Conservation (phyloP, 345 rosid genomes). For the Citrus medica region DNA sequence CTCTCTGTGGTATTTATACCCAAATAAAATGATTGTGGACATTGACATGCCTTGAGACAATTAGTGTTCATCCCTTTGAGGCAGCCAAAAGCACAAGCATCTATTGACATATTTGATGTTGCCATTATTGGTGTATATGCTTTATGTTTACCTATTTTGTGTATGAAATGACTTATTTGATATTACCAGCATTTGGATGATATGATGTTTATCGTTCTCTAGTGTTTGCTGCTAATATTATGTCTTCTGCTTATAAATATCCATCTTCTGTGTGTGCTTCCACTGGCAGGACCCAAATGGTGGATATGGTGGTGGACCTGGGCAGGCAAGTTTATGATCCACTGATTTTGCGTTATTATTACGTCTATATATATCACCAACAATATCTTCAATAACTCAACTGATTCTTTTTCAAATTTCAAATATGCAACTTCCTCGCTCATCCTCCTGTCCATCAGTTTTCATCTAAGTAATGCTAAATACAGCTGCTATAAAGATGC, state of each 20-base stretch:
- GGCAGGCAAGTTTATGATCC: constrained; percentile 67
- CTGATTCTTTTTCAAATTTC: not conserved
- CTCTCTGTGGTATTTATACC: not conserved
- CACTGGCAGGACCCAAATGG: constrained; percentile 69
- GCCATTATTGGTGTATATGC: not conserved
- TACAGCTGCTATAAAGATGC: not conserved
- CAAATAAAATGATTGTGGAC: not conserved
- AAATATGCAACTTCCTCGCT: not conserved
- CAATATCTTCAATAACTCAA: not conserved
- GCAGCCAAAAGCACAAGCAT: not conserved
- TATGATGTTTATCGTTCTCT: not conserved
- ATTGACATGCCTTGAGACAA: not conserved
- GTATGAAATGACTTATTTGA: not conserved
- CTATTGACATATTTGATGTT: not conserved
- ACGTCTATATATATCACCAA: constrained; percentile 1
- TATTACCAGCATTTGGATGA: not conserved
- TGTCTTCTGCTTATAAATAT: not conserved
- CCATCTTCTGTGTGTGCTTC: not conserved
- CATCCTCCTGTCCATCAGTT: not conserved
- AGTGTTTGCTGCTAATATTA: not conserved
- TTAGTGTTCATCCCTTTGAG: not conserved
- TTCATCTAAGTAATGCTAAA: not conserved
- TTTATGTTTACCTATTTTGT: not conserved
- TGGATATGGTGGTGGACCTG: constrained; percentile 98
- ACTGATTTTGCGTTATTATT: constrained; percentile 1